Percentiles rank a stretch among this genome's conserved stretches.
phyloP scores from a whole-genome alignment of 352 stramenopile genomes.

The Phytophthora constricta region DNA sequence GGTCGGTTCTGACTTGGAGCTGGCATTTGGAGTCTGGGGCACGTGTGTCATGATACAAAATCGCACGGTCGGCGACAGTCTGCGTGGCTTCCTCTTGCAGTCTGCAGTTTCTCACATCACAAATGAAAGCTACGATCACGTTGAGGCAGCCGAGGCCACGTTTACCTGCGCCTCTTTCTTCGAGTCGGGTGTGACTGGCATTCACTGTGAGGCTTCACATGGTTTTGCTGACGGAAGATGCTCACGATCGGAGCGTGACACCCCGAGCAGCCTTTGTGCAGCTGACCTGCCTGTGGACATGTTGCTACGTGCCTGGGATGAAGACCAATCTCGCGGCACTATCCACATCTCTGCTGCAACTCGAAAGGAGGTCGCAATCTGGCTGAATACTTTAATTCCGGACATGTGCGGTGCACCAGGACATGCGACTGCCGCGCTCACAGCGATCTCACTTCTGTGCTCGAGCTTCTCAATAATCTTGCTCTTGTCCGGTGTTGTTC shows the following conservation, averaged over 20 bases:
- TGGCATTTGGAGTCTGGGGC: conserved; percentile 62
- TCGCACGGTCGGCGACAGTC: conserved; percentile 16
- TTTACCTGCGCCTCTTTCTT: conserved; percentile 54
- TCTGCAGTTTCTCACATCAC: conserved; percentile 5
- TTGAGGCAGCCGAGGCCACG: conserved; percentile 27
- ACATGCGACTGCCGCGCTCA: conserved; percentile 36
- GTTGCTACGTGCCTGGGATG: conserved; percentile 39
- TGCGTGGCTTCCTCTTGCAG: conserved; percentile 28
- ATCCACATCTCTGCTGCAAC: conserved; percentile 15
- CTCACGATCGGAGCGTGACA: conserved; percentile 27
- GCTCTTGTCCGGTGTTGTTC: conserved; percentile 52
- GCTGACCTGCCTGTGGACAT: conserved; percentile 36
- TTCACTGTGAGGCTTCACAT: conserved; percentile 37
- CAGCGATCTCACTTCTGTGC: conserved; percentile 30
- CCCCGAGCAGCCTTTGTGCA: conserved; percentile 39
- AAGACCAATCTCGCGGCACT: conserved; percentile 37
- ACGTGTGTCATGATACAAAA: conserved; percentile 58
- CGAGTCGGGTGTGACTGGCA: conserved; percentile 34
- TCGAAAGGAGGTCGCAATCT: conserved; percentile 32
- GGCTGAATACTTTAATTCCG: conserved; percentile 46
- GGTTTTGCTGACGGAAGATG: conserved; percentile 34
- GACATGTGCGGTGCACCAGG: conserved; percentile 51
- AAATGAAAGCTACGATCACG: neutral
- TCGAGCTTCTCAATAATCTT: conserved; percentile 34
- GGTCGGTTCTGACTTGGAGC: conserved; percentile 40